A percentile compares a stretch with the other conserved stretches of the same genome.
Evolutionary conservation across 1,139 yeast genomes (phyloP).

Genomic region (Arxiozyma slooffiae): DNA sequence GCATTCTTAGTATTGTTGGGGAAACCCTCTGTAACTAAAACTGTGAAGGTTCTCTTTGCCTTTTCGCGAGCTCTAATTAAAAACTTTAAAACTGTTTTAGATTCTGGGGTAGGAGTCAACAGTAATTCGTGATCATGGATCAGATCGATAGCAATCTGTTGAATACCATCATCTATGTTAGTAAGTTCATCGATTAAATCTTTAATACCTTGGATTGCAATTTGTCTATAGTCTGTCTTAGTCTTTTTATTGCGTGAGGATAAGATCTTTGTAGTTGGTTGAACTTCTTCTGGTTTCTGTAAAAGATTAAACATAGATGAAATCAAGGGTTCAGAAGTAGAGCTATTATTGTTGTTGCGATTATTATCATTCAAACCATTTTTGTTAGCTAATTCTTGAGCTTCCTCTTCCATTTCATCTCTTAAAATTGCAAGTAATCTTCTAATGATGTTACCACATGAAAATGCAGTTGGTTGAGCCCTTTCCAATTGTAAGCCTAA

Average conservation of each 20-base stretch:
- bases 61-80: constrained; percentile 69
- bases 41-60: constrained; percentile 77
- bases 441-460: constrained; percentile 85
- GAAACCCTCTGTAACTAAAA: constrained; percentile 81
- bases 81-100: constrained; percentile 81
- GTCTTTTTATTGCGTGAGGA: constrained; percentile 25
- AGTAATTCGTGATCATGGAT: constrained; percentile 91
- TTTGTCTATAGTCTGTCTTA: constrained; percentile 61
- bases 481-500: constrained; percentile 50
- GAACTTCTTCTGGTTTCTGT: constrained; percentile 38
- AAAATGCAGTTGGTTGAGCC: constrained; percentile 71
- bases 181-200: constrained; percentile 88
- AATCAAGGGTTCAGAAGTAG: constrained; percentile 48
- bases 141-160: constrained; percentile 81
- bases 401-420: constrained; percentile 66
- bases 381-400: constrained; percentile 11
- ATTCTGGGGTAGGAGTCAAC: constrained; percentile 87
- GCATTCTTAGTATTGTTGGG: constrained; percentile 77
- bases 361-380: constrained; percentile 16
- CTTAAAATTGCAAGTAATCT: constrained; percentile 80
- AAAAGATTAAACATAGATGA: constrained; percentile 83
- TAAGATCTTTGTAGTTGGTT: constrained; percentile 17
- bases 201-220: constrained; percentile 87
- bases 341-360: constrained; percentile 15
- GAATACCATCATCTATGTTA: constrained; percentile 83